Base-by-base conservation (phyloP, 2,329 filamentous ascomycete species). In the Trichoderma endophyticum region DNA sequence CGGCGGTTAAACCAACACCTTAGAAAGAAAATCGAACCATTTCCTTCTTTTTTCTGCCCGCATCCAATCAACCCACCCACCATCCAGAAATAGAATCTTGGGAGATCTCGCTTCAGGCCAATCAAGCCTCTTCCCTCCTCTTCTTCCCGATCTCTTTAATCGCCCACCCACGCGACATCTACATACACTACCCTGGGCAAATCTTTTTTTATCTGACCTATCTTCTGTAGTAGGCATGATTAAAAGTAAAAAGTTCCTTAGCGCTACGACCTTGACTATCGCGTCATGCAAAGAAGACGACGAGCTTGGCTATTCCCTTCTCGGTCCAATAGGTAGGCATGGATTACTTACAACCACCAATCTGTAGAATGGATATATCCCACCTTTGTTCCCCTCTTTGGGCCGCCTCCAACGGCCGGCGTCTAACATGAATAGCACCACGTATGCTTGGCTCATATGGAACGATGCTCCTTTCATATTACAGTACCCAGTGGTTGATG, bases 391-490 rank as follows among this genome's bases (percentile, higher is more conserved):
- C 57, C 39, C 67, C 69, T 34, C 60, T 26, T 59, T 64, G 39
- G 72, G 72, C 65, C 72, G 69, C 69, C 18, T 6, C 57, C 48
- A n/a, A 51, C 51, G 72, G 72, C 72, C 72, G 72, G 72, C 71
- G 71, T 69, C 59, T 69, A 68, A 36, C 14, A 54, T 26, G 34
- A 28, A 48, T 32, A 69, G 66, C 15, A 64, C 30, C 24, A n/a
- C 56, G n/a, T 34, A 21, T 34, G 24, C 34, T 51, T 24, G 36
- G 36, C 21, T 24, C 32, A 24, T 7, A 43, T 21, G 9, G 24
- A 12, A 30, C 28, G 8, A 18, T 56, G 43, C 39, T 56, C 63
- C 28, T 54, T 32, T 24, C 28, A 65, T 56, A 48, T 24, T 36
- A 34, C 30, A 12, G 4, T 15, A 26, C 5, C 18, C 15, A 24